Base-by-base conservation (phyloP, 179 eudicot species). In the Patellifolia procumbens region DNA sequence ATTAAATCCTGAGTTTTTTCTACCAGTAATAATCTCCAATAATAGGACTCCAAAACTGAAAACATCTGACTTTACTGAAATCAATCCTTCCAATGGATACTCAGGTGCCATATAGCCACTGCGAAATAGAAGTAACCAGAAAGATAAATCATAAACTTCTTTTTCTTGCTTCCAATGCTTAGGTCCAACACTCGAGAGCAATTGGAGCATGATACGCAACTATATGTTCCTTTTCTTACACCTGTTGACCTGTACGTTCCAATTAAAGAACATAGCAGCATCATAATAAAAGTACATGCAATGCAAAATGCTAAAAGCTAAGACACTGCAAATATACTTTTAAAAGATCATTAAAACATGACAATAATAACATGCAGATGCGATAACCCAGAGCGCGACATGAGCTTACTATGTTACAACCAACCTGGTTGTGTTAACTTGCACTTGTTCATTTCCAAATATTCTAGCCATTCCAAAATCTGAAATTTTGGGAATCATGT, bases 101-200 rank as follows among this genome's bases (percentile, higher is more conserved):
- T 86, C 88, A 0, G 88, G 88, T 46, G 88, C 80, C 88, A 86
- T 86, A 52, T 86, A 86, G 39, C 88, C 87, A 68, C 87, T 83
- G 82, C 61, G 51, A 37, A 46, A 37, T 24, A 32, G 7, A 79
- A 70, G n/a, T 60, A 46, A 31, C 13, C 15, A 72, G 39, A 69
- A 51, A 16, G 15, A 72, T 45, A 39, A 53, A 16, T 46, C 8
- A 46, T 3, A 31, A 32, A 11, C 22, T 34, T 60, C 42, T 4
- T 2, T 32, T 32, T 16, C 24, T 7, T 0, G 43, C 43, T 39
- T 39, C 8, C 43, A 39, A 39, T 5, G 7, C 43, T 39, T 39
- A 39, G 9, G 8, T 39, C 42, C 8, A n/a, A 39, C 43, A 39
- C 43, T 5, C 3, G 7, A 0, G n/a, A n/a, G n/a, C n/a, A n/a